These are phyloP conservation scores for Hypoxylon sp. DNA, from an alignment of 2,329 filamentous ascomycete genomes.

Conservation along the genomic window DNA sequence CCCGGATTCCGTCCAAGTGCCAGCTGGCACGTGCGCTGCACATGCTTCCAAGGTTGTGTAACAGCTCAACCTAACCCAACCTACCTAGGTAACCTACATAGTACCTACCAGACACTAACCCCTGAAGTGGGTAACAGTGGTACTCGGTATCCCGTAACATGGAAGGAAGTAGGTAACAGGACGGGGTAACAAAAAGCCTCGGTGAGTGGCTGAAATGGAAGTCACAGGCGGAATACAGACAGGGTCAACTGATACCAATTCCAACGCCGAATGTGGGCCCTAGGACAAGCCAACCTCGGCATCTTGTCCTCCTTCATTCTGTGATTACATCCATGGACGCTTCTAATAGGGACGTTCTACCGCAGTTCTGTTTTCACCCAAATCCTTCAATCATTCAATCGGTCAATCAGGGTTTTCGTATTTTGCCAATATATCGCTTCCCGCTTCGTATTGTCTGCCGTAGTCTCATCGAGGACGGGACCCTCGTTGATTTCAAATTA, in stretches of 20 bases:
- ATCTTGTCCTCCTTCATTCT: conserved; percentile 18
- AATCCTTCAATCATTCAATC: conserved; percentile 1
- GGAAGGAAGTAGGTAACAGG: neutral
- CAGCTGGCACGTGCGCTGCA: conserved; percentile 21
- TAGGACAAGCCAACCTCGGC: conserved; percentile 31
- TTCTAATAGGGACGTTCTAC: conserved; percentile 9
- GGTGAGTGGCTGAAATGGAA: conserved; percentile 21
- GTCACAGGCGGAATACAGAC: conserved; percentile 7
- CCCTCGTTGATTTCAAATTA: neutral
- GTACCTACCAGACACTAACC: neutral
- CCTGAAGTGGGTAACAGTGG: conserved; percentile 1
- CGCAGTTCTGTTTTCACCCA: conserved; percentile 1
- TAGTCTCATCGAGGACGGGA: neutral
- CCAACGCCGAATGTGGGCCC: conserved; percentile 35
- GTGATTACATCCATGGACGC: neutral
- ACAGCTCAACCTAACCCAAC: neutral
- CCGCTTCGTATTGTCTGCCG: conserved; percentile 1
- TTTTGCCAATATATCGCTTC: conserved; percentile 16
- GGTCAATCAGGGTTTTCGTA: conserved; percentile 11
- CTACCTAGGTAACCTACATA: too few species aligned
- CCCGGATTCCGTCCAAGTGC: conserved; percentile 36
- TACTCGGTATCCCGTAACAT: conserved; percentile 1
- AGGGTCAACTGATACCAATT: conserved; percentile 28
- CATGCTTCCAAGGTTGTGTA: conserved; percentile 17
- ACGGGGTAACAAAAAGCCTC: conserved; percentile 16